Evolutionary conservation across 805 yeast species (phyloP).

Genomic region (Barnettozyma populi): DNA sequence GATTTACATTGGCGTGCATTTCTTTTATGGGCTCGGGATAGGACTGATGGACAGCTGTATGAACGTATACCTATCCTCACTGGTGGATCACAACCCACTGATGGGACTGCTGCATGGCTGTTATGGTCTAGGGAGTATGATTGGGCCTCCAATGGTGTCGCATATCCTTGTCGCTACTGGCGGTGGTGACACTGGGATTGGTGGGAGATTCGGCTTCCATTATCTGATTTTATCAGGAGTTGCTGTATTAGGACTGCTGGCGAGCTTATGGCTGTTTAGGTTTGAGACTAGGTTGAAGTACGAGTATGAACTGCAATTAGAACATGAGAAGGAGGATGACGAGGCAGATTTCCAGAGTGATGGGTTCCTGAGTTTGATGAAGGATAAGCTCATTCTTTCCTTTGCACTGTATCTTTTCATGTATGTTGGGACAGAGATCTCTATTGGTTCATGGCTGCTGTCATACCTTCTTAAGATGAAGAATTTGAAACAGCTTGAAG

Average conservation of each 20-base stretch:
- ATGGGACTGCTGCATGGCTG: slow-evolving; percentile 62
- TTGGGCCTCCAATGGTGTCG: slow-evolving; percentile 62
- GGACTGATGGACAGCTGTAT: slow-evolving; percentile 53
- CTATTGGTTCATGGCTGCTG: slow-evolving; percentile 67
- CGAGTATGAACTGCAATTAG: slow-evolving; percentile 9
- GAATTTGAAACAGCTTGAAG: slow-evolving; percentile 37
- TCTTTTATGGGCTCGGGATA: slow-evolving; percentile 46
- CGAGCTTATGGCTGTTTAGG: slow-evolving; percentile 39
- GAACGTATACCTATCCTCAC: slow-evolving; percentile 42
- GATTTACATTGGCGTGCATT: slow-evolving; percentile 34
- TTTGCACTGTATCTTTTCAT: slow-evolving; percentile 50
- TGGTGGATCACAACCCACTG: slow-evolving; percentile 49
- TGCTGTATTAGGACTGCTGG: slow-evolving; percentile 25
- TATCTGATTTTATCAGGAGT: slow-evolving; percentile 36
- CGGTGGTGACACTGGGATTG: slow-evolving; percentile 11
- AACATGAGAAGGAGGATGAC: slow-evolving; percentile 11
- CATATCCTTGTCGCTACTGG: slow-evolving; percentile 27
- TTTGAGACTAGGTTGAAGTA: slow-evolving; percentile 37
- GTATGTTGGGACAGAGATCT: slow-evolving; percentile 66
- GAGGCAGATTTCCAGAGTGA: not conserved
- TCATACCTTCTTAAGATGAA: slow-evolving; percentile 55
- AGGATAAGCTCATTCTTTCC: slow-evolving; percentile 36
- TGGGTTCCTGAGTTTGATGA: slow-evolving; percentile 15
- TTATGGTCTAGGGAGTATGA: slow-evolving; percentile 69
- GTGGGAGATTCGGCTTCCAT: slow-evolving; percentile 20